Evolutionary conservation across 2,329 filamentous ascomycete species (phyloP).

Genomic region (Arthrobotrys sinensis): DNA sequence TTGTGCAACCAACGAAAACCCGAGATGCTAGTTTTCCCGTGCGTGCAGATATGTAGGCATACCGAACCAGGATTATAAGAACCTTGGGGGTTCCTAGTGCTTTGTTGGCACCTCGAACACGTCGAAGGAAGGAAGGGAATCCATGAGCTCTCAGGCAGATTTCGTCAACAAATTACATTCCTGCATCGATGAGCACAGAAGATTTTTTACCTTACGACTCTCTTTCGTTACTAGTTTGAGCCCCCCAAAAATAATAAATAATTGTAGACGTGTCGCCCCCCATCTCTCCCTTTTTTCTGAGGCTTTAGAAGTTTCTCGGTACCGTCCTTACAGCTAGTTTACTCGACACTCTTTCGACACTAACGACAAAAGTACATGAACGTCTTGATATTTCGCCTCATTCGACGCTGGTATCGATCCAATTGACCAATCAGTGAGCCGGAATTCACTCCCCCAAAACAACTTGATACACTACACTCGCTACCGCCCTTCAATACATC

Average conservation of each 20-base stretch:
- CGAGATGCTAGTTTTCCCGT: conserved; percentile 47
- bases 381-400: conserved; percentile 51
- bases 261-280: conserved; percentile 56
- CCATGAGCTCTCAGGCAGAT: conserved; percentile 45
- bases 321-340: conserved; percentile 41
- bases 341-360: conserved; percentile 43
- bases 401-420: conserved; percentile 34
- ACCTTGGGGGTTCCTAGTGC: conserved; percentile 46
- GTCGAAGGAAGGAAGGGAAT: conserved; percentile 57
- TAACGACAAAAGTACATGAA: conserved; percentile 39
- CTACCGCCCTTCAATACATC: conserved; percentile 30
- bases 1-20: conserved; percentile 60
- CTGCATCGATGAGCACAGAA: conserved; percentile 25
- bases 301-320: conserved; percentile 58
- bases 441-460: conserved; percentile 29
- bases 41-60: conserved; percentile 44
- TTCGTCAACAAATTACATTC: conserved; percentile 54
- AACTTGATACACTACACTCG: conserved; percentile 48
- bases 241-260: conserved; percentile 49
- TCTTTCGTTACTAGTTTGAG: conserved; percentile 27
- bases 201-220: conserved; percentile 32
- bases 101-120: conserved; percentile 61
- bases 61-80: conserved; percentile 46
- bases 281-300: conserved; percentile 45
- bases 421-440: conserved; percentile 57